These are phyloP conservation scores for Cordyceps fumosorosea DNA, from an alignment of 2,329 filamentous ascomycete genomes.

Conservation along the genomic window DNA sequence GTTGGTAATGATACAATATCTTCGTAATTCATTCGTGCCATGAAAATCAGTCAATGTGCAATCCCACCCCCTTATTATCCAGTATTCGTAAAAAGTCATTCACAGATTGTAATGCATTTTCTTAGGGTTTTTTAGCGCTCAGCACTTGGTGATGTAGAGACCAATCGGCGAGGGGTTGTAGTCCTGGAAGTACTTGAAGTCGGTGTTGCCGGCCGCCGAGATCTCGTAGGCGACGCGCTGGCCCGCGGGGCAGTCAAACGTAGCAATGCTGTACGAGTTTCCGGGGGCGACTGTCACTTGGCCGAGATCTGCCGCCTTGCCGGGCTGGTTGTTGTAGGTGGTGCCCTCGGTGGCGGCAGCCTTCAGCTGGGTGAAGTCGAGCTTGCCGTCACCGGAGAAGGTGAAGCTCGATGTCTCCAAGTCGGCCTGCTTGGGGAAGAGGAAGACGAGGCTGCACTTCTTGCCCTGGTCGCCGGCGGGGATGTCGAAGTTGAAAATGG, in stretches of 20 bases:
- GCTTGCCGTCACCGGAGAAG: conserved; percentile 39
- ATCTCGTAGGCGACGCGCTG: conserved; percentile 46
- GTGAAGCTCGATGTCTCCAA: conserved; percentile 54
- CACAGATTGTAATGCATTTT: conserved; percentile 4
- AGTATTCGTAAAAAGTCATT: not conserved
- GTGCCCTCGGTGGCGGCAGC: conserved; percentile 40
- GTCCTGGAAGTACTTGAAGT: conserved; percentile 58
- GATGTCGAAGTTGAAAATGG: conserved; percentile 66
- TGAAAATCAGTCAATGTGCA: not conserved
- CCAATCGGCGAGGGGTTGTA: conserved; percentile 45
- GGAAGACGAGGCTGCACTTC: conserved; percentile 58
- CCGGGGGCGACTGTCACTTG: conserved; percentile 42
- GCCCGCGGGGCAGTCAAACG: conserved; percentile 48
- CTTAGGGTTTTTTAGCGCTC: not conserved
- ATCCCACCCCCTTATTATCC: too few species aligned
- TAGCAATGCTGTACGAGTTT: conserved; percentile 45
- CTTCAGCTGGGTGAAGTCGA: conserved; percentile 46
- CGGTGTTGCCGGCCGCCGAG: conserved; percentile 38
- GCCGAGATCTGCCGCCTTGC: conserved; percentile 36
- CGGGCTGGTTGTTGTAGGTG: conserved; percentile 47
- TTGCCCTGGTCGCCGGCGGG: conserved; percentile 45
- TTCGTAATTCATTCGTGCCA: conserved; percentile 3
- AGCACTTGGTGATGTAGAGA: conserved; percentile 31
- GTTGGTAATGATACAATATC: conserved; percentile 9
- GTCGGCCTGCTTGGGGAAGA: conserved; percentile 50